These are phyloP conservation scores for Suillus subalutaceus DNA, from an alignment of 768 basidiomycete genomes.

Conservation along the genomic window DNA sequence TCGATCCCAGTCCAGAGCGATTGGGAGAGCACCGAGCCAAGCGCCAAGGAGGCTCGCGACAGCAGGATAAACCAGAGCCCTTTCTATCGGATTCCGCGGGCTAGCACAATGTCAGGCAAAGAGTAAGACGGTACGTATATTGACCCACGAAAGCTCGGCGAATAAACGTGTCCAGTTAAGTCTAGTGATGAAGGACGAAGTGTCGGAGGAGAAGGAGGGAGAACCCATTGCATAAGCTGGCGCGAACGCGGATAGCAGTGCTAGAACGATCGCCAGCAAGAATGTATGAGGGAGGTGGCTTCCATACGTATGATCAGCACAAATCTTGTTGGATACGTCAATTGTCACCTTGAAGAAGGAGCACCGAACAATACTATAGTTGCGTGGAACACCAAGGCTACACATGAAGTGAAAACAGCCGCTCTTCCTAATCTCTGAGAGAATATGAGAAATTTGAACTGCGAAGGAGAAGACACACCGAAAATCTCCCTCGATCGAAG, in stretches of 20 bases:
- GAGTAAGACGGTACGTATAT: background rate
- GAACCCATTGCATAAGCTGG: conserved; percentile 71
- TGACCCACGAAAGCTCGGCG: conserved; percentile 76
- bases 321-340: background rate
- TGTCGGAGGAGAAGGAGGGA: conserved; percentile 49
- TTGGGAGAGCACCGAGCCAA: conserved; percentile 83
- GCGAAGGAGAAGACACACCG: conserved; percentile 35
- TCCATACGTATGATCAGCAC: conserved; percentile 4
- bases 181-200: conserved; percentile 52
- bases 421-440: conserved; percentile 55
- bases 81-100: conserved; percentile 67
- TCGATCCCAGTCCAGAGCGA: conserved; percentile 95
- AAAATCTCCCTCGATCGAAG: conserved; percentile 40
- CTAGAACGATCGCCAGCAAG: conserved; percentile 67
- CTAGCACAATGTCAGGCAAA: conserved; percentile 34
- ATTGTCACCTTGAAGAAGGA: conserved; percentile 58
- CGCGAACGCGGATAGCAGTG: conserved; percentile 65
- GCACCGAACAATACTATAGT: conserved; percentile 75
- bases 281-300: conserved; percentile 65
- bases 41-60: conserved; percentile 71
- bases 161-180: conserved; percentile 81
- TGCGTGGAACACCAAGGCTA: conserved; percentile 49
- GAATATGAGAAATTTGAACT: conserved; percentile 11
- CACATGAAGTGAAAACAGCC: conserved; percentile 51
- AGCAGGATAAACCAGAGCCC: conserved; percentile 78